A percentile compares a stretch with the other conserved stretches of the same genome.
Conservation (phyloP, 768 basidiomycete genomes). For the Podaxis sp. region DNA sequence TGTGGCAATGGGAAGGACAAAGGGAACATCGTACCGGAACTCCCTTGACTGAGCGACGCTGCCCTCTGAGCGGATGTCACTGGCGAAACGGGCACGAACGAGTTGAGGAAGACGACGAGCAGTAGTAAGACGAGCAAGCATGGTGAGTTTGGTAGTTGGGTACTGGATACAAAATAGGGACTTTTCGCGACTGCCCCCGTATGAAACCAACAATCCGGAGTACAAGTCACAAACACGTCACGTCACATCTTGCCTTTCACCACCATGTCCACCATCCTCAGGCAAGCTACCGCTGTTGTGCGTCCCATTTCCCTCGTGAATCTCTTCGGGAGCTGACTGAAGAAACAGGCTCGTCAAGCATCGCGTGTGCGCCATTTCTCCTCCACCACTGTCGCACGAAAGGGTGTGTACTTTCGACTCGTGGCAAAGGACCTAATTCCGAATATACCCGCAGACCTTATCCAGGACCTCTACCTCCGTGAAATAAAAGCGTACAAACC, state of each 20-base stretch:
- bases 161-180: conserved; percentile 18
- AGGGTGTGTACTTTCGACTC: conserved; percentile 47
- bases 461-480: conserved; percentile 89
- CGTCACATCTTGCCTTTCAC: conserved; percentile 38
- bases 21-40: conserved; percentile 49
- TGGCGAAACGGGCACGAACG: conserved; percentile 36
- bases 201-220: conserved; percentile 6
- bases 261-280: conserved; percentile 70
- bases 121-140: conserved; percentile 41
- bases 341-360: conserved; percentile 48
- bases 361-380: conserved; percentile 58
- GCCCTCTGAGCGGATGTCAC: conserved; percentile 48
- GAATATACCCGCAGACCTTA: conserved; percentile 68
- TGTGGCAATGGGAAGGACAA: conserved; percentile 16
- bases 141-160: conserved; percentile 22
- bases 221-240: conserved; percentile 35
- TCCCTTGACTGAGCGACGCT: conserved; percentile 61
- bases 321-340: neutral
- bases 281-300: conserved; percentile 55
- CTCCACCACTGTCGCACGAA: conserved; percentile 57
- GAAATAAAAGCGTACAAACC: conserved; percentile 92
- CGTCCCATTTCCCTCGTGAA: conserved; percentile 20
- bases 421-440: conserved; percentile 32
- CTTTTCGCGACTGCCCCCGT: neutral
- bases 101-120: conserved; percentile 42